Evolutionary conservation across 768 basidiomycete species (phyloP).

Genomic region (Clitopilus hobsonii): DNA sequence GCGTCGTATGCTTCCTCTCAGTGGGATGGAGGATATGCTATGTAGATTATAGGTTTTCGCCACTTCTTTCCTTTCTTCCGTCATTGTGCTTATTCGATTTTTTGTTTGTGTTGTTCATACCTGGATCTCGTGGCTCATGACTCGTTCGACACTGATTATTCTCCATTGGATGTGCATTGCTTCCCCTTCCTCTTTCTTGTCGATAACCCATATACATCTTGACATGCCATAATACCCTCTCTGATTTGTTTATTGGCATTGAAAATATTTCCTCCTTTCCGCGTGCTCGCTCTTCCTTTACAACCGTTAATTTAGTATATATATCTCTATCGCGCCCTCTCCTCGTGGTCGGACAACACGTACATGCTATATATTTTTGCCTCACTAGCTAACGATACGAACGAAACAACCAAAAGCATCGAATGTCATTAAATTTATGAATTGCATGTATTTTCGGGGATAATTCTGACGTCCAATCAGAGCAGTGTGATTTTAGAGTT

Average conservation of each 20-base stretch:
- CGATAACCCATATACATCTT: no score
- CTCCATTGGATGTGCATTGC: background rate
- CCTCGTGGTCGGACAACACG: background rate
- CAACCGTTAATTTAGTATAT: conserved; percentile 1
- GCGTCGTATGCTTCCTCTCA: background rate
- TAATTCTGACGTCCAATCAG: background rate
- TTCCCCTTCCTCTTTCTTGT: background rate
- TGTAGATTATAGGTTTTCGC: background rate
- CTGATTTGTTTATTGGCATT: background rate
- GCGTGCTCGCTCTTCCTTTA: no score
- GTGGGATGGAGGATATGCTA: background rate
- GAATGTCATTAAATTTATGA: background rate
- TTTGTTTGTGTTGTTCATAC: background rate
- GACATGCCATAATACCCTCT: conserved; percentile 1
- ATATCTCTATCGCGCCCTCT: background rate
- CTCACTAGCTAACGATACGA: no score
- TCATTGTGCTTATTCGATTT: no score
- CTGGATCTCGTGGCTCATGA: background rate
- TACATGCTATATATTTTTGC: background rate
- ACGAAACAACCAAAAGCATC: background rate
- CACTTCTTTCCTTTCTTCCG: background rate
- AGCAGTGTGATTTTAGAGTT: background rate
- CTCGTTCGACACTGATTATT: background rate
- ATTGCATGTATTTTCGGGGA: background rate
- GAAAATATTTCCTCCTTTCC: background rate